Percentiles rank a stretch among this genome's conserved stretches.
These are phyloP conservation scores for Venturia aucupariae DNA, from an alignment of 2,329 filamentous ascomycete species.

Conservation along the genomic window DNA sequence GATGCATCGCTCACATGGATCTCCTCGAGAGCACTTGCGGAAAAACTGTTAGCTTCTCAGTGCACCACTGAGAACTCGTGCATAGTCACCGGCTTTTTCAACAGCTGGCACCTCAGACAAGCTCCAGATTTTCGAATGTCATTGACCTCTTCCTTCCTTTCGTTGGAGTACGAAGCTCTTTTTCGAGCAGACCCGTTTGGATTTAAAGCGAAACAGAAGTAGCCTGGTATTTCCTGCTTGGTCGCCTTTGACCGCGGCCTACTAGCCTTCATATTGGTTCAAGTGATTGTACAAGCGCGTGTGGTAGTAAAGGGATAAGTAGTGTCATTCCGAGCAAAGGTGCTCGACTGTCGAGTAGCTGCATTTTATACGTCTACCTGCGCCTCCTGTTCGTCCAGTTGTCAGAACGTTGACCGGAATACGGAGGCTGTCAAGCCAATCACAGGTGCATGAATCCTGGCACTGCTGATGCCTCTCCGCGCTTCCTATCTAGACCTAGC, in stretches of 20 bases:
- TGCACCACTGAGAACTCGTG: neutral
- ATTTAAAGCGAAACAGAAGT: slow-evolving; percentile 5
- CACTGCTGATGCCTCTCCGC: slow-evolving; percentile 7
- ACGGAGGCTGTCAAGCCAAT: neutral
- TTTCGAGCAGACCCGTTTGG: neutral
- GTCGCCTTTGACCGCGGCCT: neutral
- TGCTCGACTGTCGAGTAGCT: neutral
- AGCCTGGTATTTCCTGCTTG: neutral
- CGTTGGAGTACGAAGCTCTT: neutral
- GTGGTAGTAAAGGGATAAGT: neutral
- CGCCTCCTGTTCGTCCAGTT: neutral
- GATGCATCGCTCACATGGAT: slow-evolving; percentile 1
- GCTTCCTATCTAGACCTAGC: neutral
- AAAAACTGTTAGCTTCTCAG: neutral
- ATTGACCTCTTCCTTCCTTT: slow-evolving; percentile 5
- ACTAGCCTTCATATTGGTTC: neutral
- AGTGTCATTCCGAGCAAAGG: neutral
- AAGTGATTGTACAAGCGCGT: neutral
- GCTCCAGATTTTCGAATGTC: slow-evolving; percentile 6
- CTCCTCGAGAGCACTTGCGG: slow-evolving; percentile 3
- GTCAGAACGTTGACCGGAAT: neutral
- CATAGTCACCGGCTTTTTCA: slow-evolving; percentile 3
- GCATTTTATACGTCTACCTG: neutral
- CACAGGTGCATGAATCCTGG: neutral
- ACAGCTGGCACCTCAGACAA: slow-evolving; percentile 7